Evolutionary conservation across 2,329 filamentous ascomycete genomes (phyloP).

Genomic region (Leptographium wingfieldii): DNA sequence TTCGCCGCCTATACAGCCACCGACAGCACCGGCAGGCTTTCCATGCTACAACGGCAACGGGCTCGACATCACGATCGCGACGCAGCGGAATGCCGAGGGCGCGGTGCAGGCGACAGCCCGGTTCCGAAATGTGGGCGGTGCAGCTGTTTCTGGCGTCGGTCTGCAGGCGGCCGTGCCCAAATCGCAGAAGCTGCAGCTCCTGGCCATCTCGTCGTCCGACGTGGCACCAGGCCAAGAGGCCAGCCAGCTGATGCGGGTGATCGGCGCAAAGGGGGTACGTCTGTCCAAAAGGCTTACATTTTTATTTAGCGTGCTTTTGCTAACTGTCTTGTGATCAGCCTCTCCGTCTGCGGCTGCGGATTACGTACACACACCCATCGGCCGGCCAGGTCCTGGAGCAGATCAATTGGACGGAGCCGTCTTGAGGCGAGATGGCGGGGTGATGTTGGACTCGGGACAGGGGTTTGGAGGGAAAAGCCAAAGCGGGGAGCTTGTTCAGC

Average conservation of each 20-base stretch:
- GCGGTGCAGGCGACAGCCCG: constrained; percentile 70
- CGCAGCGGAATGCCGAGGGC: constrained; percentile 71
- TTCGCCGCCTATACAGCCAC: constrained; percentile 20
- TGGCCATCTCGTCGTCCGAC: constrained; percentile 74
- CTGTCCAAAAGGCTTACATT: not conserved
- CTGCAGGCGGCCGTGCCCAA: constrained; percentile 94
- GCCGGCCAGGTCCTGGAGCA: constrained; percentile 70
- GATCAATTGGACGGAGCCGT: constrained; percentile 89
- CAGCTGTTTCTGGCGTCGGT: constrained; percentile 59
- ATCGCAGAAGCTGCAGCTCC: constrained; percentile 83
- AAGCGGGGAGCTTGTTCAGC: not conserved
- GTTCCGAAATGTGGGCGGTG: constrained; percentile 67
- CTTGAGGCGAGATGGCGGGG: constrained; percentile 9
- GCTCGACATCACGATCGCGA: constrained; percentile 64
- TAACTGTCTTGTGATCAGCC: constrained; percentile 38
- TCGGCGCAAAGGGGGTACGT: constrained; percentile 80
- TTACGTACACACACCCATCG: constrained; percentile 63
- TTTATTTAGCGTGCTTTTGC: not conserved
- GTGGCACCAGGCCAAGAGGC: constrained; percentile 68
- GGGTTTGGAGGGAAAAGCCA: not conserved
- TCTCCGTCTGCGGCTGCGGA: constrained; percentile 72
- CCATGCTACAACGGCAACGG: constrained; percentile 80
- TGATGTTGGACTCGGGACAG: not conserved
- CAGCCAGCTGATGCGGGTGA: constrained; percentile 81
- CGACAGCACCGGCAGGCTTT: constrained; percentile 36